Evolutionary conservation across 805 yeast species (phyloP), one percentile per base, ranked within the genome.

Genomic region (Saccharomycodes ludwigii): DNA sequence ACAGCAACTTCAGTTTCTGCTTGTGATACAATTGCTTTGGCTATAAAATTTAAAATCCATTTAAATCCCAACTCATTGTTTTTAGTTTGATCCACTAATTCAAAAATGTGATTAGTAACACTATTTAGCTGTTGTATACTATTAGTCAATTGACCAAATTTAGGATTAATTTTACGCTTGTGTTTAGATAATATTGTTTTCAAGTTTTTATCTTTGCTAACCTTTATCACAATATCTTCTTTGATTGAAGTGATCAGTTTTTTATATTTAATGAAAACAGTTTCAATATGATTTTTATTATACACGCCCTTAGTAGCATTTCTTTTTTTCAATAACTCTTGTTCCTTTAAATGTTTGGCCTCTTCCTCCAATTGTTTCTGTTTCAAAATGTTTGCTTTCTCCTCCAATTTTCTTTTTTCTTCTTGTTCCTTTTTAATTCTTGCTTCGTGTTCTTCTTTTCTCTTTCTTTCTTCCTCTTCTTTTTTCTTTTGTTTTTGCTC

Each of bases 1-100:
- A 81, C 93, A 11, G 79, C 66, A 6, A 84, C 86, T 54, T 91
- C 98, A 1, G 93, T 72, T 54, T 86, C 97, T 1, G 96, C 88
- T 56, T 91, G 98, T 18, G 79, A 72, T 1, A 91, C 82, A 2
- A 86, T 59, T 3, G 88, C 80, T 48, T 91, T 91, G 4, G 95
- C 79, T 18, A 81, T 68, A 47, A 77, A 78, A 48, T 91, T 91
- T 21, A 85, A 56, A 5, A 80, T 65, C 85, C 93, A 86, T 21
- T 66, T 53, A 44, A 59, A 80, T 1, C 76, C 78, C 12, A 78
- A 46, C 3, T 65, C 66, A 38, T 67, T 54, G 6, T 47, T 40
- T 24, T 63, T 60, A 0, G 81, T 66, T 24, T 67, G 65, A 4
- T 42, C 51, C 4, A 88, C 55, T 19, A 76, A 47, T 4, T 46